phyloP scores from a whole-genome alignment of 1,284 basidiomycete species.

The Cryptococcus sp. region DNA sequence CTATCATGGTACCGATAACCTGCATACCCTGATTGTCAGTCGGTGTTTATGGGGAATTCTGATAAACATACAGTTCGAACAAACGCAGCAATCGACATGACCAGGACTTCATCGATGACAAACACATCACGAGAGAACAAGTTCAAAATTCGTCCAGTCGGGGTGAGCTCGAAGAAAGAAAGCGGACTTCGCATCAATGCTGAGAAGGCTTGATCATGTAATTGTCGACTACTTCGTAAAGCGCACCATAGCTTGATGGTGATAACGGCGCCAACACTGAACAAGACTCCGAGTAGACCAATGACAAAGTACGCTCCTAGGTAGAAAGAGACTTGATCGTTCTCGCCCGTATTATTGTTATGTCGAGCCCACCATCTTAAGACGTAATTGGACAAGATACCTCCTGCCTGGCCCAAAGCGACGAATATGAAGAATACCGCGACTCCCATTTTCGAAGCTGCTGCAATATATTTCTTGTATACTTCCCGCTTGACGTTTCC shows the following conservation, averaged over 20 bases:
- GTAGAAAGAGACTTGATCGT: slow-evolving; percentile 47
- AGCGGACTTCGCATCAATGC: slow-evolving; percentile 77
- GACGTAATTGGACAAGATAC: slow-evolving; percentile 60
- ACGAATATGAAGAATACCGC: slow-evolving; percentile 61
- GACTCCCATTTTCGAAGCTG: slow-evolving; percentile 71
- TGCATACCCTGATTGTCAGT: slow-evolving; percentile 21
- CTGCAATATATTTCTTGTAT: slow-evolving; percentile 72
- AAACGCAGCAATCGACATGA: slow-evolving; percentile 64
- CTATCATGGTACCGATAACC: slow-evolving; percentile 69
- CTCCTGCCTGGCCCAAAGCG: slow-evolving; percentile 50
- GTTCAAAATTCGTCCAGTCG: slow-evolving; percentile 58
- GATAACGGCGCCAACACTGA: slow-evolving; percentile 58
- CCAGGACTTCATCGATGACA: slow-evolving; percentile 78
- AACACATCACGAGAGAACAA: slow-evolving; percentile 90
- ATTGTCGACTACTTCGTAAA: slow-evolving; percentile 64
- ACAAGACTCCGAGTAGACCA: slow-evolving; percentile 53
- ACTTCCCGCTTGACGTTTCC: slow-evolving; percentile 75
- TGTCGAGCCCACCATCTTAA: slow-evolving; percentile 75
- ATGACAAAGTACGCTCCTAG: slow-evolving; percentile 48
- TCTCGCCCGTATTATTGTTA: slow-evolving; percentile 62
- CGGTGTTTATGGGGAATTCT: slow-evolving; percentile 1
- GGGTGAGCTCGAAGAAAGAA: slow-evolving; percentile 81
- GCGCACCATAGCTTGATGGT: slow-evolving; percentile 76
- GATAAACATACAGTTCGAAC: slow-evolving; percentile 53
- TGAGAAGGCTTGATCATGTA: slow-evolving; percentile 62